These are phyloP conservation scores for Aethionema arabicum DNA, from an alignment of 345 rosid species.

Conservation along the genomic window DNA sequence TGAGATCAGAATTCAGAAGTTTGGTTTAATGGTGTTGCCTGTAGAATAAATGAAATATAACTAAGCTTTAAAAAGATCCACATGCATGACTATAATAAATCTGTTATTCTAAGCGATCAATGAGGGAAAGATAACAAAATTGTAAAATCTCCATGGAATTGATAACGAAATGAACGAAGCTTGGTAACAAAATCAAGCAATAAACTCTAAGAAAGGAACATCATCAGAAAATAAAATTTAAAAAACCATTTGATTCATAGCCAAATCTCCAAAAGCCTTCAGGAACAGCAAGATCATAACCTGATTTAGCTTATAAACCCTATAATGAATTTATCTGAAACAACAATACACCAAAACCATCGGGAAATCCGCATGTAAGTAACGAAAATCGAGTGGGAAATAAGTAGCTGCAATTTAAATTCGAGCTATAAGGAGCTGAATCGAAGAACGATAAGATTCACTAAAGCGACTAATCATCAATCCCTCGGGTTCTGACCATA, in stretches of 20 bases:
- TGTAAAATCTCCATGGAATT: no score
- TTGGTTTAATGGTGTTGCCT: no score
- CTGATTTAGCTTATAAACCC: background rate
- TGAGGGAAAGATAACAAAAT: no score
- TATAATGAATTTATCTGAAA: background rate
- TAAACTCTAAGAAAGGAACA: background rate
- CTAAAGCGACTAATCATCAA: background rate
- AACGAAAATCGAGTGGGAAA: background rate
- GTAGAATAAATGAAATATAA: no score
- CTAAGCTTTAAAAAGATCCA: no score
- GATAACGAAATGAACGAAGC: no score
- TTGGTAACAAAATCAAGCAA: no score
- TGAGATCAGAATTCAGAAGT: no score
- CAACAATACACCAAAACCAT: background rate
- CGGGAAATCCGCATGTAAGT: background rate
- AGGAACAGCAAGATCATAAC: background rate
- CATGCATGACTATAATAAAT: no score
- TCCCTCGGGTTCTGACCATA: no score
- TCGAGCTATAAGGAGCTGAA: background rate
- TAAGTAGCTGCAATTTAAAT: background rate
- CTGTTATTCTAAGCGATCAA: no score
- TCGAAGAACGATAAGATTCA: background rate
- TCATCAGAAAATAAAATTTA: constrained; percentile 11
- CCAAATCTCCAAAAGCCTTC: background rate
- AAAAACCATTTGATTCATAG: background rate